These are phyloP conservation scores for Aquilaria agallochum DNA, from an alignment of 441 rosid species.

Conservation along the genomic window DNA sequence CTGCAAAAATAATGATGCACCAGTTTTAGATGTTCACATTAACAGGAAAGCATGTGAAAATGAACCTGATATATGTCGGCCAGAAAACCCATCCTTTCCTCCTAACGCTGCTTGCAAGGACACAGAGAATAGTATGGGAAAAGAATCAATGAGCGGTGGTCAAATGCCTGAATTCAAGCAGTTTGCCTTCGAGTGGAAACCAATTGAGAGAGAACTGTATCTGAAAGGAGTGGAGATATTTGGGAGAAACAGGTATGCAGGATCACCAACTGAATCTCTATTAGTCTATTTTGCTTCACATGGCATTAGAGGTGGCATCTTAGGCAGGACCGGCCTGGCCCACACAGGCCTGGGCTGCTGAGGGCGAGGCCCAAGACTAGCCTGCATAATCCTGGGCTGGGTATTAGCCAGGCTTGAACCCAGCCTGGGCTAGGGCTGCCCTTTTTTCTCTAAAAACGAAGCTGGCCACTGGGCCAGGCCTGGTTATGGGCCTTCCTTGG, in stretches of 20 bases:
- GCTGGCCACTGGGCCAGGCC: too few relatives aligned
- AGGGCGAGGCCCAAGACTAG: too few relatives aligned
- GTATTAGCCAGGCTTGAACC: too few relatives aligned
- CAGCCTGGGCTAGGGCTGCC: too few relatives aligned
- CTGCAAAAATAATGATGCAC: constrained; percentile 2
- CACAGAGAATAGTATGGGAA: constrained; percentile 21
- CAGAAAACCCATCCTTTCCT: constrained; percentile 18
- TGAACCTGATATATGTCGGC: constrained; percentile 14
- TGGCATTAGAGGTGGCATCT: too few relatives aligned
- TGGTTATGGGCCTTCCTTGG: too few relatives aligned
- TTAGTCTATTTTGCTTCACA: background rate
- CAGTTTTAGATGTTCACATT: constrained; percentile 24
- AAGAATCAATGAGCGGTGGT: constrained; percentile 23
- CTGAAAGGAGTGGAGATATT: constrained; percentile 76
- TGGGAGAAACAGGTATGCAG: constrained; percentile 86
- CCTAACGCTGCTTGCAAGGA: constrained; percentile 9
- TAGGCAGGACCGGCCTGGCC: too few relatives aligned
- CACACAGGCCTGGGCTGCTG: too few relatives aligned
- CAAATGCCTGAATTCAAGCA: constrained; percentile 30
- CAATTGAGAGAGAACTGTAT: constrained; percentile 70
- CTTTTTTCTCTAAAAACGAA: too few relatives aligned
- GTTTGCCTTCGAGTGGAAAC: constrained; percentile 55
- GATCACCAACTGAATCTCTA: constrained; percentile 2
- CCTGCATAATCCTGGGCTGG: too few relatives aligned
- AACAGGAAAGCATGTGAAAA: constrained; percentile 13